phyloP scores from a whole-genome alignment of 2,329 filamentous ascomycete species.

The Venturia effusa region DNA sequence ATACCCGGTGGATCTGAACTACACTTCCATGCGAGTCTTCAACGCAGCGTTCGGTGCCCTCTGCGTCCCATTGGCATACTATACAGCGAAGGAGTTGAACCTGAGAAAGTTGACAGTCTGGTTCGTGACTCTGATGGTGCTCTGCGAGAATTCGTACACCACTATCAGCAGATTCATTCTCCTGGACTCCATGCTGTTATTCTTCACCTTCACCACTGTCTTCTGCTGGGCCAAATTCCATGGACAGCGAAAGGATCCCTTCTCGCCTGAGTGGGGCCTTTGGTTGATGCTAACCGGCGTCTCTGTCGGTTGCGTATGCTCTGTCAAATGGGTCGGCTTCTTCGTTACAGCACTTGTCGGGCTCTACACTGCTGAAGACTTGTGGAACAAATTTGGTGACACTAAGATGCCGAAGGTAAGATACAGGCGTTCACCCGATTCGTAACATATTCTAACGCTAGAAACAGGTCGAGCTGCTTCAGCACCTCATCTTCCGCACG shows the following conservation, averaged over 20 bases:
- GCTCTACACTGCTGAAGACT: slow-evolving; percentile 87
- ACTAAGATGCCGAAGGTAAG: slow-evolving; percentile 73
- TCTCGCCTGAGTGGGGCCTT: slow-evolving; percentile 82
- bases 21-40: slow-evolving; percentile 97
- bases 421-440: slow-evolving; percentile 18
- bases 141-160: slow-evolving; percentile 98
- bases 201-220: slow-evolving; percentile 95
- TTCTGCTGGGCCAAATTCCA: slow-evolving; percentile 98
- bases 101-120: slow-evolving; percentile 81
- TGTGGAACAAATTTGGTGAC: slow-evolving; percentile 97
- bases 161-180: slow-evolving; percentile 98
- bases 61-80: slow-evolving; percentile 90
- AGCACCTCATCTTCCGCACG: slow-evolving; percentile 70
- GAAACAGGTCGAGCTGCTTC: slow-evolving; percentile 50
- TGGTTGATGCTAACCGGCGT: slow-evolving; percentile 92
- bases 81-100: slow-evolving; percentile 81
- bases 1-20: slow-evolving; percentile 89
- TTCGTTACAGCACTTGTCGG: slow-evolving; percentile 94
- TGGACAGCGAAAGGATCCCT: slow-evolving; percentile 72
- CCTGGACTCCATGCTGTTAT: slow-evolving; percentile 95
- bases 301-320: slow-evolving; percentile 95
- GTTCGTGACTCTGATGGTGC: slow-evolving; percentile 91
- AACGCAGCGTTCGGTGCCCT: slow-evolving; percentile 90
- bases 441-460: slow-evolving; percentile 16
- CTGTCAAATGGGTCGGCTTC: slow-evolving; percentile 95